Evolutionary conservation across 257 asterid genomes (phyloP).

Genomic region (Coffea canephora): DNA sequence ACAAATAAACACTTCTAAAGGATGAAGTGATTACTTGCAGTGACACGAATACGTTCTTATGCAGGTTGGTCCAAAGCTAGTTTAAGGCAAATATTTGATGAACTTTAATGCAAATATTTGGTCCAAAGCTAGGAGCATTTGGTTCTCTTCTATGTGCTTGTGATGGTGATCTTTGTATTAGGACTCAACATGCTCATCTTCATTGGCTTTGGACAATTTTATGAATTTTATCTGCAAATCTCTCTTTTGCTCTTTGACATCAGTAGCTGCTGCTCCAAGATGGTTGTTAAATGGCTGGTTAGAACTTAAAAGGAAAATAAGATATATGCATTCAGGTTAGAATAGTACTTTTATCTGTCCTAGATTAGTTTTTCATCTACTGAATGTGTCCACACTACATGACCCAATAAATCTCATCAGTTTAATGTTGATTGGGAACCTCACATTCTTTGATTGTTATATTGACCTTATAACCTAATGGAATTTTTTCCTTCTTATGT

Average conservation of each 20-base stretch:
- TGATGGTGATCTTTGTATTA: background rate
- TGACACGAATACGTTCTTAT: background rate
- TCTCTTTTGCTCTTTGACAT: background rate
- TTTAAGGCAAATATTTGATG: background rate
- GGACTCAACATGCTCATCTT: background rate
- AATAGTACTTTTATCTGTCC: background rate
- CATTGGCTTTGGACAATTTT: background rate
- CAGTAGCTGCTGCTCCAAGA: background rate
- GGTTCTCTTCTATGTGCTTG: background rate
- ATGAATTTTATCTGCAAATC: background rate
- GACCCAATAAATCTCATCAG: background rate
- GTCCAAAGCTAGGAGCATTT: background rate
- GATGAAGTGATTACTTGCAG: too few species aligned
- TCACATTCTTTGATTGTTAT: background rate
- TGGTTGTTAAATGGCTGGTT: background rate
- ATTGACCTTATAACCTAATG: background rate
- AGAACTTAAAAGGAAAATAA: background rate
- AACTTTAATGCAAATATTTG: background rate
- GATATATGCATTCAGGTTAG: background rate
- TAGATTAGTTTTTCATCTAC: background rate
- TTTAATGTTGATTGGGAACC: background rate
- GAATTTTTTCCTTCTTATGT: background rate
- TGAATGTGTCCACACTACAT: background rate
- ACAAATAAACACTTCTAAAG: too few species aligned
- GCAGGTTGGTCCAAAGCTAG: background rate